These are phyloP conservation scores for Cercospora janseana DNA, from an alignment of 2,329 filamentous ascomycete species.

Conservation along the genomic window DNA sequence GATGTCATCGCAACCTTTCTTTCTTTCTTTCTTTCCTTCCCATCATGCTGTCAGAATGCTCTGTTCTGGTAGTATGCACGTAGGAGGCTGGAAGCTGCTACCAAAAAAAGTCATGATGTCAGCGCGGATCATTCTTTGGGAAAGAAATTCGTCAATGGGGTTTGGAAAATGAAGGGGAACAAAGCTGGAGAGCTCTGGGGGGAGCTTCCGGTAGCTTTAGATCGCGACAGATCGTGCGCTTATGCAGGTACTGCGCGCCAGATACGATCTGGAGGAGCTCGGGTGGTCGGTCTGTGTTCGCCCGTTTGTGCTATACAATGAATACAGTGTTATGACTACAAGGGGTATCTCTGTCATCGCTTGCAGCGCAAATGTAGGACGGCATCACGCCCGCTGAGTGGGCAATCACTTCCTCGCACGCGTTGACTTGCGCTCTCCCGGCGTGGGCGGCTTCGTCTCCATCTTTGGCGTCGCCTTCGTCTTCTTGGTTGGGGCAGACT, in stretches of 20 bases:
- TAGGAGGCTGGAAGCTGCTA: neutral
- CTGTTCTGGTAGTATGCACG: neutral
- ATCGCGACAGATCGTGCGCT: neutral
- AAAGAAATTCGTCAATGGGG: neutral
- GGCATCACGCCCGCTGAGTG: neutral
- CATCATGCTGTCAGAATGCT: no score
- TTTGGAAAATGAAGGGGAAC: neutral
- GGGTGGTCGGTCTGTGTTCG: no score
- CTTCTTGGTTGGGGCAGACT: constrained; percentile 4
- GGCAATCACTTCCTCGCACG: constrained; percentile 19
- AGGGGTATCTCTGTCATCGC: constrained; percentile 6
- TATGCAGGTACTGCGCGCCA: constrained; percentile 2
- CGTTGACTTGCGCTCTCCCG: constrained; percentile 25
- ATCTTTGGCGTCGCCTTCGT: constrained; percentile 23
- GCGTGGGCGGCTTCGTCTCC: constrained; percentile 22
- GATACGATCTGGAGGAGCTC: neutral
- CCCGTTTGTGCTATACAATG: neutral
- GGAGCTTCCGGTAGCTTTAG: neutral
- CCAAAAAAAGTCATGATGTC: constrained; percentile 3
- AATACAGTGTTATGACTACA: neutral
- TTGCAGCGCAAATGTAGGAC: neutral
- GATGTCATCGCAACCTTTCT: neutral
- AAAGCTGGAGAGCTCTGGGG: no score
- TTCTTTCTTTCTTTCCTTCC: neutral
- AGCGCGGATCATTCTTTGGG: constrained; percentile 6